These are phyloP conservation scores for Talinum fruticosum DNA, from an alignment of 148 eudicot species.

Conservation along the genomic window DNA sequence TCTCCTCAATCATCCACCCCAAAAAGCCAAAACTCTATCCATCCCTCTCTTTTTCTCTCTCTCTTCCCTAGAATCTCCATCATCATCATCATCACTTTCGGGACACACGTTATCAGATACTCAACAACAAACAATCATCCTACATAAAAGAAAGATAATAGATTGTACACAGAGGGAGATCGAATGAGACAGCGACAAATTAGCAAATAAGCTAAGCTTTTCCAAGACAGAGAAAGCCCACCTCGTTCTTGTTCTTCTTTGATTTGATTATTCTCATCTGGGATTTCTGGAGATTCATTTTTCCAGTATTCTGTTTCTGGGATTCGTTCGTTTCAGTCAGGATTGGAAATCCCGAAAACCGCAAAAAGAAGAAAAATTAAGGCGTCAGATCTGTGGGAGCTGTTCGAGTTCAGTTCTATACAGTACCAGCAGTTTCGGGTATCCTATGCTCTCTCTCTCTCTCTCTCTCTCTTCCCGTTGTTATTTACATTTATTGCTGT, in stretches of 20 bases:
- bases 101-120: neutral
- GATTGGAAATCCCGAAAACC: neutral
- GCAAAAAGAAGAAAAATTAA: neutral
- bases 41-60: neutral
- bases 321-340: neutral
- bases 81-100: neutral
- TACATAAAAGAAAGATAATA: neutral
- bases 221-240: neutral
- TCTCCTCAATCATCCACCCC: conserved; percentile 6
- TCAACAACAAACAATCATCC: neutral
- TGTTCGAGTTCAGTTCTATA: neutral
- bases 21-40: neutral
- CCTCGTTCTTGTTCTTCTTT: neutral
- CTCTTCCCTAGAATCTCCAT: neutral
- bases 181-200: neutral
- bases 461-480: neutral
- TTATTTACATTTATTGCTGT: neutral
- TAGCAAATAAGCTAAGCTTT: neutral
- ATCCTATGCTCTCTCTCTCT: conserved; percentile 3
- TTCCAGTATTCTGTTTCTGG: neutral
- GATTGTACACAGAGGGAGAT: neutral
- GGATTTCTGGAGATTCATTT: neutral
- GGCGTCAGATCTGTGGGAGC: neutral
- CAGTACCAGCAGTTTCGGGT: neutral
- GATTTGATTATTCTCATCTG: neutral